Evolutionary conservation across 2,329 filamentous ascomycete genomes (phyloP).

Genomic region (Aspergillus ruber): DNA sequence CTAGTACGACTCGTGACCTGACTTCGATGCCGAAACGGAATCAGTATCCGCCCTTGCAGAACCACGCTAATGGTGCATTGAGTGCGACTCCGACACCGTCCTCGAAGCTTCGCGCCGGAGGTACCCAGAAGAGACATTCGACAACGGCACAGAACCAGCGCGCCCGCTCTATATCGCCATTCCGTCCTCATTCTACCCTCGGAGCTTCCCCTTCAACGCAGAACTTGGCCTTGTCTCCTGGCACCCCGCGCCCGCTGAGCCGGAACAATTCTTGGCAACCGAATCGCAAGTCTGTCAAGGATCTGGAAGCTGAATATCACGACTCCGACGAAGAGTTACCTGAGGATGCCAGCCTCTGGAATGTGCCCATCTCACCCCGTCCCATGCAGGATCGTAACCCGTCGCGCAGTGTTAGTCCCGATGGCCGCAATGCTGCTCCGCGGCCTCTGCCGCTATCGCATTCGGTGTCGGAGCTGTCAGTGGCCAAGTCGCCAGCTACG

Average conservation of each 20-base stretch:
- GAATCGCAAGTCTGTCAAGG: constrained; percentile 41
- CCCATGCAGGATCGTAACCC: constrained; percentile 33
- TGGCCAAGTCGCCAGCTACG: constrained; percentile 16
- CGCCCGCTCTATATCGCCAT: constrained; percentile 24
- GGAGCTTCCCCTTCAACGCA: constrained; percentile 19
- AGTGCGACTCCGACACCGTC: background rate
- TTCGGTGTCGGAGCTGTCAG: constrained; percentile 22
- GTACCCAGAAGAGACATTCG: constrained; percentile 19
- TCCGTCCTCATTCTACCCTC: constrained; percentile 18
- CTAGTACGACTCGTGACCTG: constrained; percentile 27
- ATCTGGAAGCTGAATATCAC: constrained; percentile 45
- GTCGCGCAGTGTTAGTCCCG: constrained; percentile 38
- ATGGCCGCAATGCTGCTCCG: constrained; percentile 32
- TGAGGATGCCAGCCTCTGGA: constrained; percentile 46
- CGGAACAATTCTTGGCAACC: constrained; percentile 39
- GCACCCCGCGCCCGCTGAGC: constrained; percentile 16
- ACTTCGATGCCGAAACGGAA: constrained; percentile 21
- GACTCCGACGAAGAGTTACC: constrained; percentile 47
- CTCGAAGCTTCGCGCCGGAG: background rate
- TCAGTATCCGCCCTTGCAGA: constrained; percentile 17
- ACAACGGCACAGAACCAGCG: constrained; percentile 23
- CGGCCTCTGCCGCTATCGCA: constrained; percentile 40
- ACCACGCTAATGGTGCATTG: constrained; percentile 21
- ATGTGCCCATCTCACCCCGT: constrained; percentile 45
- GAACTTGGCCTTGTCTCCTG: constrained; percentile 21